These are phyloP conservation scores for Pezicula radicicola DNA, from an alignment of 2,329 filamentous ascomycete genomes.

Conservation along the genomic window DNA sequence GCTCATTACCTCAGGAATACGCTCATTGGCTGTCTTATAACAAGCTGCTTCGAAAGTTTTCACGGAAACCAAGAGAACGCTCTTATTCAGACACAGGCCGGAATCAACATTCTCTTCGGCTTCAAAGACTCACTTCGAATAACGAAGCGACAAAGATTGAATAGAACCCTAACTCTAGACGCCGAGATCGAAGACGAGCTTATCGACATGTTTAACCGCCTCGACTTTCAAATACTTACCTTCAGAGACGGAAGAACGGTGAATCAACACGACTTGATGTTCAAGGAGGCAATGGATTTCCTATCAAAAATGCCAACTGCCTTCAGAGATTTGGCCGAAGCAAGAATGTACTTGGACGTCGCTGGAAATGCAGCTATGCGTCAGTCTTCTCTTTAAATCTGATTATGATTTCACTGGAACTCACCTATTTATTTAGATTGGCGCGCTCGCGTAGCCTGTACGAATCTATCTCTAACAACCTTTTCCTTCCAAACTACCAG, in stretches of 20 bases:
- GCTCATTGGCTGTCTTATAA: conserved; percentile 5
- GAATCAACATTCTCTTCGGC: conserved; percentile 4
- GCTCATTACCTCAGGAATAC: conserved; percentile 3
- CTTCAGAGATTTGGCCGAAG: conserved; percentile 5
- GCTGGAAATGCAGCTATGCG: conserved; percentile 2
- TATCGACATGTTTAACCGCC: conserved; percentile 3
- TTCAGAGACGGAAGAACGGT: conserved; percentile 3
- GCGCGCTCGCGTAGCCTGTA: no score
- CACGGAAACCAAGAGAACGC: conserved; percentile 6
- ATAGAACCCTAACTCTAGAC: neutral
- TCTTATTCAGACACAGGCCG: conserved; percentile 7
- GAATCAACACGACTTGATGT: conserved; percentile 1
- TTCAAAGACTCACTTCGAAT: neutral
- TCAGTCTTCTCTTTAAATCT: conserved; percentile 2
- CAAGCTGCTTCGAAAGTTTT: conserved; percentile 10
- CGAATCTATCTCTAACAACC: no score
- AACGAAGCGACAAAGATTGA: neutral
- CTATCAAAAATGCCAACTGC: conserved; percentile 4
- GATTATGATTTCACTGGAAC: neutral
- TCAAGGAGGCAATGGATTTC: neutral
- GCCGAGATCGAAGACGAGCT: conserved; percentile 7
- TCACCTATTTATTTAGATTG: neutral
- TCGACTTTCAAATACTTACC: conserved; percentile 9
- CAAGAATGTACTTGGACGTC: conserved; percentile 6
- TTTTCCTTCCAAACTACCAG: no score